A percentile compares a stretch with the other conserved stretches of the same genome.
phyloP scores from a whole-genome alignment of 768 basidiomycete genomes.

The Mycena belliarum region DNA sequence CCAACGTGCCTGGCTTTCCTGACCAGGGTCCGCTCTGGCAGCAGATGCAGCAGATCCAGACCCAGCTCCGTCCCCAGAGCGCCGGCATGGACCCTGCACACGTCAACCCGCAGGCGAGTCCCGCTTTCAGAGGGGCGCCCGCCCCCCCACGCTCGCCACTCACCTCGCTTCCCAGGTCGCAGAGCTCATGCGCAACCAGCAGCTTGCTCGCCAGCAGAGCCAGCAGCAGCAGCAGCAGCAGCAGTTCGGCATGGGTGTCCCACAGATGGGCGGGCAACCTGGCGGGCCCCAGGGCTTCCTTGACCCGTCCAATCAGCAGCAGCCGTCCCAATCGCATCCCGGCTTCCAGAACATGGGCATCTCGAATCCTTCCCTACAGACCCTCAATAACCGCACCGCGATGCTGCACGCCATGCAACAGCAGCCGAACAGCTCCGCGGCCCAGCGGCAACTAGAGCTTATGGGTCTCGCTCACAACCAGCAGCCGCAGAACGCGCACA shows the following conservation, averaged over 20 bases:
- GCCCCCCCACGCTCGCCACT: conserved; percentile 12
- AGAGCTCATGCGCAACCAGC: conserved; percentile 40
- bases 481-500: conserved; percentile 48
- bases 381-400: conserved; percentile 36
- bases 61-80: conserved; percentile 44
- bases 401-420: conserved; percentile 40
- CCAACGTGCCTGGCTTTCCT: conserved; percentile 44
- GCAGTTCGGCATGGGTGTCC: conserved; percentile 37
- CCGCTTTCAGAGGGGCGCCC: conserved; percentile 6
- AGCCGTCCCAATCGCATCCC: conserved; percentile 39
- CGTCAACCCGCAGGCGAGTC: conserved; percentile 51
- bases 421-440: conserved; percentile 27
- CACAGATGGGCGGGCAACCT: conserved; percentile 37
- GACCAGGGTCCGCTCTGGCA: conserved; percentile 61
- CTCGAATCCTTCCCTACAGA: conserved; percentile 34
- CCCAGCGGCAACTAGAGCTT: conserved; percentile 48
- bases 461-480: conserved; percentile 48
- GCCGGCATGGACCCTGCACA: conserved; percentile 41
- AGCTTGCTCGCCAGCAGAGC: conserved; percentile 36
- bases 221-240: conserved; percentile 21
- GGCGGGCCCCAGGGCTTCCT: conserved; percentile 37
- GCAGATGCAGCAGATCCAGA: conserved; percentile 50
- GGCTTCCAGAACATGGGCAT: conserved; percentile 39
- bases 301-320: conserved; percentile 35
- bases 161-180: conserved; percentile 39